Percentiles rank a stretch among this genome's conserved stretches.
These are phyloP conservation scores for Trichosporon ovoides DNA, from an alignment of 1,284 basidiomycete genomes.

Conservation along the genomic window DNA sequence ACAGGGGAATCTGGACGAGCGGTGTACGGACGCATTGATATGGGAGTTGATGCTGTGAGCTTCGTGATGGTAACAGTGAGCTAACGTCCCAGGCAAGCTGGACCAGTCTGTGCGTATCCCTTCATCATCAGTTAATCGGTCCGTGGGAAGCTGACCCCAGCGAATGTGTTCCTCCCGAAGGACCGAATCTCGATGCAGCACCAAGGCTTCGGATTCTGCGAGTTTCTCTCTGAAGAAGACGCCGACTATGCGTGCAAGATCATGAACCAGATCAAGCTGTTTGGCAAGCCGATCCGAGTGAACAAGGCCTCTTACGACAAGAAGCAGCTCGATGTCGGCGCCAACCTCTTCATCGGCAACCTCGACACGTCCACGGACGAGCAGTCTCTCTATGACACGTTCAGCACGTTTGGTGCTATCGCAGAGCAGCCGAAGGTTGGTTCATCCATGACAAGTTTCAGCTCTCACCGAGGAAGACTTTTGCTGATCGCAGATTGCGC, in stretches of 20 bases:
- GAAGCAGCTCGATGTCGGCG: constrained; percentile 95
- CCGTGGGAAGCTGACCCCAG: constrained; percentile 50
- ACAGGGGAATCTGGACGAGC: constrained; percentile 94
- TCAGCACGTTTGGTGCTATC: constrained; percentile 88
- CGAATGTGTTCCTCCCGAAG: constrained; percentile 98
- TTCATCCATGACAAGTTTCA: constrained; percentile 14
- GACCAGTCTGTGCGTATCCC: constrained; percentile 73
- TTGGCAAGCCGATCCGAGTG: constrained; percentile 95
- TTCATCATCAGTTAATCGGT: neutral
- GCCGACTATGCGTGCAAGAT: constrained; percentile 99
- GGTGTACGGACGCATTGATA: constrained; percentile 84
- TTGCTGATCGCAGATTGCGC: constrained; percentile 64
- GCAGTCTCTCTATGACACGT: constrained; percentile 85
- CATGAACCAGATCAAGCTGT: constrained; percentile 99
- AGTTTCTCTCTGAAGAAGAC: constrained; percentile 95
- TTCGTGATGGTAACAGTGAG: neutral
- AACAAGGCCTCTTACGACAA: constrained; percentile 98
- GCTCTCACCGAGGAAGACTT: neutral
- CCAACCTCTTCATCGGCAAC: constrained; percentile 94
- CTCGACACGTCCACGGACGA: constrained; percentile 93
- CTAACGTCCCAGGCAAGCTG: constrained; percentile 63
- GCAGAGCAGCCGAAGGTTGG: constrained; percentile 88
- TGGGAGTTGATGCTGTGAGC: constrained; percentile 91
- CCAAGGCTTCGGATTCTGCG: constrained; percentile 98
- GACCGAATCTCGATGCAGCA: constrained; percentile 96